Base-by-base conservation (phyloP, 805 yeast species). In the Candida maltosa region DNA sequence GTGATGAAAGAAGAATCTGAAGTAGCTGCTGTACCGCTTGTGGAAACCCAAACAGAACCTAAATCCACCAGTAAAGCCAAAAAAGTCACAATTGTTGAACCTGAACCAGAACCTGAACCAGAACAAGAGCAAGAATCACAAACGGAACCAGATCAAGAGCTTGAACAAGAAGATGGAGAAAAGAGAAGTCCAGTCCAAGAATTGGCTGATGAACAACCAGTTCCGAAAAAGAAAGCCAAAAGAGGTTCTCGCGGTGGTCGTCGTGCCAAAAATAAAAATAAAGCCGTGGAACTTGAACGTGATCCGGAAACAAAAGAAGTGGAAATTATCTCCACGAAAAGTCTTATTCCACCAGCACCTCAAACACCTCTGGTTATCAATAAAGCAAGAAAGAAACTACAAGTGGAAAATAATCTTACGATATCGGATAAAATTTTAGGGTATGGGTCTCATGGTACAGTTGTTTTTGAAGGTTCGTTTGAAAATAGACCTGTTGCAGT, bases 401-500 rank as follows among this genome's bases (percentile, higher is more conserved):
- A 65, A 38, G 63, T 62, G 25, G 64, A 73, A 34, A 76, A 70
- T 34, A 78, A 74, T 38, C 58, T 87, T 42, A 64, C 70, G 0
- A 75, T 91, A 3, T 76, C 94, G 0, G 83, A 83, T 42, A 76
- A 73, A 19, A 73, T 88, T n/a, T 62, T 93, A 33, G 98, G 98
- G 1, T 87, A 87, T 55, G 98, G 98, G 1, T 87, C 96, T 1
- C 96, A 89, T 48, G 98, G 98, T 18, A 93, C 98, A 0, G 87
- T 91, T 19, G 98, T 93, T 1, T 87, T 79, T 53, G 78, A 82
- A 52, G 98, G 98, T 1, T 74, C 77, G 4, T 93, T 89, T 62
- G 96, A 91, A 52, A 82, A 79, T 46, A 72, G 98, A 38, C 96
- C 95, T 1, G 98, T 93, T 5, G 98, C 98, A 0, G 94, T 93